Conservation (phyloP, 2,329 filamentous ascomycete species). For the Colletotrichum nymphaeae region DNA sequence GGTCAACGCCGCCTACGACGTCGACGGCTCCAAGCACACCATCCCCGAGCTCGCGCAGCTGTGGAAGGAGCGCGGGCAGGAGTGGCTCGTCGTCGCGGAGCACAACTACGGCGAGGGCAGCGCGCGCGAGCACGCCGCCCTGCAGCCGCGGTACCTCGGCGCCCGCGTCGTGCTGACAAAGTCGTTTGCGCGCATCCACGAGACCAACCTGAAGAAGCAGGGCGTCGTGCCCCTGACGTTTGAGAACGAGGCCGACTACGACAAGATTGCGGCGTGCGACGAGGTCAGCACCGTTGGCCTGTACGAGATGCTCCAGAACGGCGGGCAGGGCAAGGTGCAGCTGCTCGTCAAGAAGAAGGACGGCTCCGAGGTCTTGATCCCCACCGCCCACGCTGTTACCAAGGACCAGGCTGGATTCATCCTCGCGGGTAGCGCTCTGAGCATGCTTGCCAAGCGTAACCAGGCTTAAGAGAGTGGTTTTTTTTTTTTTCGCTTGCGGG, state of each 20-base stretch:
- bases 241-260: constrained; percentile 88
- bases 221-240: constrained; percentile 96
- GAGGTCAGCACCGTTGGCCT: constrained; percentile 85
- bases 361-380: constrained; percentile 76
- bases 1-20: constrained; percentile 92
- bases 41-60: constrained; percentile 89
- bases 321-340: constrained; percentile 81
- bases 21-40: constrained; percentile 77
- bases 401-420: constrained; percentile 94
- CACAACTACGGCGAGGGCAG: constrained; percentile 97
- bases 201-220: constrained; percentile 97
- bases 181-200: constrained; percentile 91
- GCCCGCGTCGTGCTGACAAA: constrained; percentile 87
- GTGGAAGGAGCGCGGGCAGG: constrained; percentile 80
- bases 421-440: constrained; percentile 92
- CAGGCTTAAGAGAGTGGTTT: constrained; percentile 11
- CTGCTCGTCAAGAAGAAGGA: constrained; percentile 72
- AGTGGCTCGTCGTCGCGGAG: constrained; percentile 96
- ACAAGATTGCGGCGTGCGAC: constrained; percentile 84
- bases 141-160: constrained; percentile 92
- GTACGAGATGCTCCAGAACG: constrained; percentile 81
- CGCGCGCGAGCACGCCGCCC: constrained; percentile 87
- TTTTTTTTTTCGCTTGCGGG: background rate
- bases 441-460: constrained; percentile 78
- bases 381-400: constrained; percentile 88